A percentile compares a stretch with the other conserved stretches of the same genome.
Conservation (phyloP, 805 yeast species). For the Ogataea nakhonphanomensis region DNA sequence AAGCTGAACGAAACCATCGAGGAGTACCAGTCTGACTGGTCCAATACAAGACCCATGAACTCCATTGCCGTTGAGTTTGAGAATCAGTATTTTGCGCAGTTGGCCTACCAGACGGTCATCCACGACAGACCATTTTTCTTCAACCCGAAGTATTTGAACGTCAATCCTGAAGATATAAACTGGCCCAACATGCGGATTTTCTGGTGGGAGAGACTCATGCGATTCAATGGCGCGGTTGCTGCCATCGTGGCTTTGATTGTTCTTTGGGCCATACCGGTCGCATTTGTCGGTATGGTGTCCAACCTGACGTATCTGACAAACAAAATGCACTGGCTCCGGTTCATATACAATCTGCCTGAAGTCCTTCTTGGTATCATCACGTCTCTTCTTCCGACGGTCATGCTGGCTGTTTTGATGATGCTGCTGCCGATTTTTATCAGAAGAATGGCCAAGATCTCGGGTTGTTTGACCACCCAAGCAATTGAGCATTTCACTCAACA, state of each 20-base stretch:
- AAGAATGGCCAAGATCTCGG: conserved; percentile 56
- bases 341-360: conserved; percentile 54
- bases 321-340: conserved; percentile 50
- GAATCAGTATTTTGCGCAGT: conserved; percentile 69
- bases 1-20: conserved; percentile 53
- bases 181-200: conserved; percentile 75
- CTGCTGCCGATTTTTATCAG: conserved; percentile 64
- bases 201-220: conserved; percentile 72
- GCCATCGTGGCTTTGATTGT: conserved; percentile 54
- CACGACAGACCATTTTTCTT: conserved; percentile 67
- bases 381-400: conserved; percentile 64
- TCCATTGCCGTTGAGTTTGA: conserved; percentile 78
- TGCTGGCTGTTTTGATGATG: conserved; percentile 63
- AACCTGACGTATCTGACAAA: conserved; percentile 61
- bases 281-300: conserved; percentile 73
- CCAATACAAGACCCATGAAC: conserved; percentile 59
- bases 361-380: conserved; percentile 60
- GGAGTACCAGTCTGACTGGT: conserved; percentile 49
- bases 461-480: conserved; percentile 53
- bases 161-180: conserved; percentile 58
- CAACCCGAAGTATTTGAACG: conserved; percentile 57
- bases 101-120: conserved; percentile 60
- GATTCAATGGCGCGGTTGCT: conserved; percentile 49
- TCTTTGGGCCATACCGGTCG: conserved; percentile 76
- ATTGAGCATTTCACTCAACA: conserved; percentile 65